Evolutionary conservation across 352 stramenopile genomes (phyloP).

Genomic region (Phytophthora nicotianae): DNA sequence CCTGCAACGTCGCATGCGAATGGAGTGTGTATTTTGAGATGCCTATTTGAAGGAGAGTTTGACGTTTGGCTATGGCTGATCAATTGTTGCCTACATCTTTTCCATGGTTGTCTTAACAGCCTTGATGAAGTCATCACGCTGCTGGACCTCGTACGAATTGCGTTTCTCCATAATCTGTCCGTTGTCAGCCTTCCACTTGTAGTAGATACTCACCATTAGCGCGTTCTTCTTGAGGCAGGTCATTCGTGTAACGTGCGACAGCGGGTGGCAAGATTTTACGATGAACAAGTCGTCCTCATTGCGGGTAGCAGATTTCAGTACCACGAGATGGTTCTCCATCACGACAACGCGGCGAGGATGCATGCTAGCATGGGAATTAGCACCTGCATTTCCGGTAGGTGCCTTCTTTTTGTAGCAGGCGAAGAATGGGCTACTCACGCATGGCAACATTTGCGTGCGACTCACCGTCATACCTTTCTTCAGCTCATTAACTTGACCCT

Average conservation of each 20-base stretch:
- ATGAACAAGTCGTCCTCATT: constrained; percentile 76
- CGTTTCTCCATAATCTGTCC: constrained; percentile 57
- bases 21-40: constrained; percentile 37
- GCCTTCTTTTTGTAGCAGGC: constrained; percentile 89
- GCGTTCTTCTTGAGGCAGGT: constrained; percentile 91
- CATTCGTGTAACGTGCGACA: constrained; percentile 81
- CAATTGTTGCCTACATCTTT: constrained; percentile 50
- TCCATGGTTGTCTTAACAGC: constrained; percentile 84
- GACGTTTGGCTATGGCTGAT: neutral
- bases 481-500: constrained; percentile 50
- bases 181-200: constrained; percentile 68
- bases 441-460: constrained; percentile 70
- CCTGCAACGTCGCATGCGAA: constrained; percentile 26
- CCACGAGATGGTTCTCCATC: constrained; percentile 75
- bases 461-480: constrained; percentile 76
- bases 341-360: constrained; percentile 67
- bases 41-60: constrained; percentile 28
- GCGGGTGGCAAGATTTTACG: constrained; percentile 78
- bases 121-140: constrained; percentile 89
- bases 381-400: constrained; percentile 5
- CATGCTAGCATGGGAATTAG: constrained; percentile 43
- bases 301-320: constrained; percentile 71
- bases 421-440: constrained; percentile 79
- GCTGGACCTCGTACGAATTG: constrained; percentile 87
- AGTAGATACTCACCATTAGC: constrained; percentile 88